These are phyloP conservation scores for Omphalea diandra DNA, from an alignment of 441 rosid species.

Conservation along the genomic window DNA sequence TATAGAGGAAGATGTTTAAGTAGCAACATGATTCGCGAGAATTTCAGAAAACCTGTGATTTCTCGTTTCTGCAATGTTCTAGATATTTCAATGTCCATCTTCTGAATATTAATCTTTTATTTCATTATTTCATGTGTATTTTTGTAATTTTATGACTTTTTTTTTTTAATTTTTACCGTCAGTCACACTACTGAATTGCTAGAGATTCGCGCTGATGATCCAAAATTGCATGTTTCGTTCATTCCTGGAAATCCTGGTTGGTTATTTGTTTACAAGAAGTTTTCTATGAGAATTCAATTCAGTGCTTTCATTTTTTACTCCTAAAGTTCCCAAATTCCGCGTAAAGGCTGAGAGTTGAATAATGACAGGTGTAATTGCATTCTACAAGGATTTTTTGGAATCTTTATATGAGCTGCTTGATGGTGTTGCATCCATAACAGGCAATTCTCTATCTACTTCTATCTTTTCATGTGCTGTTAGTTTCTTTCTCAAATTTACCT, in stretches of 20 bases:
- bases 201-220: conserved; percentile 61
- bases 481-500: conserved; percentile 11
- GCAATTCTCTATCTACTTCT: conserved; percentile 28
- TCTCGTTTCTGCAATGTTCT: conserved; percentile 40
- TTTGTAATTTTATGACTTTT: neutral
- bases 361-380: conserved; percentile 53
- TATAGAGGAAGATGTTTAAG: neutral
- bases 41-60: conserved; percentile 33
- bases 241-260: conserved; percentile 85
- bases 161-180: too few relatives aligned
- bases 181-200: conserved; percentile 64
- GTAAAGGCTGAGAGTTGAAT: conserved; percentile 8
- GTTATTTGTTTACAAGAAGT: neutral
- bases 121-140: neutral
- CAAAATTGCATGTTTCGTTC: conserved; percentile 51
- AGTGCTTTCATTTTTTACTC: too few relatives aligned
- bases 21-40: conserved; percentile 41
- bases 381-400: conserved; percentile 56
- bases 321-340: too few relatives aligned
- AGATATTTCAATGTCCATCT: neutral
- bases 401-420: conserved; percentile 53
- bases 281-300: neutral
- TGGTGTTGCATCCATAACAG: conserved; percentile 59
- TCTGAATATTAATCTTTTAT: neutral
- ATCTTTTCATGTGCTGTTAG: neutral